phyloP scores from a whole-genome alignment of 306 rosid species.

The Abrus pulchellus region DNA sequence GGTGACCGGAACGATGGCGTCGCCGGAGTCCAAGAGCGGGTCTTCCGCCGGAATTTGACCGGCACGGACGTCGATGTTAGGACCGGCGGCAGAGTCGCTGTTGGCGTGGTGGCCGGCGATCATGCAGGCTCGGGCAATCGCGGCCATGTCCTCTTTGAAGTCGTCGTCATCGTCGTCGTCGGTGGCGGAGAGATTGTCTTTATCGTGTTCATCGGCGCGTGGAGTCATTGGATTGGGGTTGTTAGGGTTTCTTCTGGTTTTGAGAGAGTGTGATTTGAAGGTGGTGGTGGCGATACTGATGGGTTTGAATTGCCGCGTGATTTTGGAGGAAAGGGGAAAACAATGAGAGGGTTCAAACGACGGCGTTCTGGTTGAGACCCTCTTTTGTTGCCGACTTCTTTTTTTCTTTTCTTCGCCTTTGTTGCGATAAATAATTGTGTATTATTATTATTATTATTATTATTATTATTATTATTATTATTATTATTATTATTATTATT shows the following conservation, averaged over 20 bases:
- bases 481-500: no score
- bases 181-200: constrained; percentile 40
- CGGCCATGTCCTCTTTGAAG: constrained; percentile 74
- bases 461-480: no score
- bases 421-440: not conserved
- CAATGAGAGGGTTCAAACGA: not conserved
- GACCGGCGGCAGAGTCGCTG: not conserved
- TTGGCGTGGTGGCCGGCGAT: constrained; percentile 47
- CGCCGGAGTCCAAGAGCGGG: constrained; percentile 49
- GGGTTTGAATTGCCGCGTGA: not conserved
- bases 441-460: no score
- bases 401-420: not conserved
- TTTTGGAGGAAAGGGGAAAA: not conserved
- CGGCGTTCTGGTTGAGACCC: not conserved
- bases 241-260: constrained; percentile 12
- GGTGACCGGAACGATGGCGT: constrained; percentile 8
- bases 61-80: no score
- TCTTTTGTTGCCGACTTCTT: not conserved
- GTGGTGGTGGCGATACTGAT: not conserved
- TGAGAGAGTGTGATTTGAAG: not conserved
- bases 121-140: constrained; percentile 73
- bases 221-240: constrained; percentile 55
- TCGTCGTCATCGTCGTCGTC: constrained; percentile 61
- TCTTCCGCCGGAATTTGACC: not conserved
- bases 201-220: constrained; percentile 42